Evolutionary conservation across 345 rosid genomes (phyloP).

Genomic region (Combretum micranthum): DNA sequence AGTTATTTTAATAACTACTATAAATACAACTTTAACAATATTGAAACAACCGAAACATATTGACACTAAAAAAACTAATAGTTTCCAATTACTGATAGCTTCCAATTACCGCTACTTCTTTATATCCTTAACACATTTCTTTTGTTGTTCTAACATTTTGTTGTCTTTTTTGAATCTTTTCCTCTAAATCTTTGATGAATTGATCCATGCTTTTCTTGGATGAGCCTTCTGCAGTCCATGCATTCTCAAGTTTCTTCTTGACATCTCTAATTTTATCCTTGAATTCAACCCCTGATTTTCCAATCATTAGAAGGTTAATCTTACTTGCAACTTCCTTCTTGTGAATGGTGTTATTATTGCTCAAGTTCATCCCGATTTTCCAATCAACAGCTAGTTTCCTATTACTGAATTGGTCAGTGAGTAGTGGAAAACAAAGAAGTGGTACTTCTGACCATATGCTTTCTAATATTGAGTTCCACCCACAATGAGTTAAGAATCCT

Average conservation of each 20-base stretch:
- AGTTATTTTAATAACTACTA: no score
- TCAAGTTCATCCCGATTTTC: slow-evolving; percentile 64
- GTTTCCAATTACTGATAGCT: no score
- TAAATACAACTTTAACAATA: no score
- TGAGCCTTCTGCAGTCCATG: slow-evolving; percentile 18
- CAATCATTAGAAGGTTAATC: slow-evolving; percentile 16
- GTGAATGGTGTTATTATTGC: slow-evolving; percentile 15
- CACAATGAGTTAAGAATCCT: slow-evolving; percentile 79
- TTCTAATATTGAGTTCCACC: slow-evolving; percentile 79
- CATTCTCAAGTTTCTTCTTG: slow-evolving; percentile 15
- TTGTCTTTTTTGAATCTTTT: slow-evolving; percentile 5
- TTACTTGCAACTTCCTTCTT: slow-evolving; percentile 27
- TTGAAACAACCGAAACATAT: no score
- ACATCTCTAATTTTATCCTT: slow-evolving; percentile 7
- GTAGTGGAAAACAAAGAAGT: slow-evolving; percentile 54
- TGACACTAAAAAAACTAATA: no score
- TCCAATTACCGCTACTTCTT: no score
- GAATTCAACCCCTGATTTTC: slow-evolving; percentile 5
- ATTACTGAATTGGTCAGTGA: slow-evolving; percentile 78
- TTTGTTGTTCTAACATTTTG: background rate
- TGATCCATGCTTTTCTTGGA: slow-evolving; percentile 18
- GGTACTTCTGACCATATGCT: slow-evolving; percentile 71
- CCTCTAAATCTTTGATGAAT: slow-evolving; percentile 21
- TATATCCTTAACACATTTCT: no score
- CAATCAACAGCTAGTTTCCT: slow-evolving; percentile 81